Evolutionary conservation across 106 monocot genomes (phyloP).

Genomic region (Acanthochlamys bracteata): DNA sequence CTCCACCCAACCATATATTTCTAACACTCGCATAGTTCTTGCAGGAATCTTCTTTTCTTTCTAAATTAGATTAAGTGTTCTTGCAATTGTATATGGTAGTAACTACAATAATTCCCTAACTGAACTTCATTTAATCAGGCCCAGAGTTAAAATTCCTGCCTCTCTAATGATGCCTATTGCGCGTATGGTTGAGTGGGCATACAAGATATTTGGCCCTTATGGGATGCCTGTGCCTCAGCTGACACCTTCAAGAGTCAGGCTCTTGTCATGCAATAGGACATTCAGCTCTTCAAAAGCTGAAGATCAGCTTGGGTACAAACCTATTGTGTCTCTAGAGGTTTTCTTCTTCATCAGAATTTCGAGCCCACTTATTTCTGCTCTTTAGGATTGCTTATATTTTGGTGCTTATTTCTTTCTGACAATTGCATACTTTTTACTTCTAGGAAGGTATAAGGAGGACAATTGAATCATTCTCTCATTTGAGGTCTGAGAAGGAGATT

Average conservation of each 20-base stretch:
- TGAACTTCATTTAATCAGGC: conserved; percentile 56
- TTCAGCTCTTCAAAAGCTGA: conserved; percentile 79
- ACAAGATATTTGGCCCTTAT: conserved; percentile 57
- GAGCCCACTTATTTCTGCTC: too few species aligned
- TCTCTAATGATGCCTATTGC: conserved; percentile 87
- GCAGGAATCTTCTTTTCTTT: too few species aligned
- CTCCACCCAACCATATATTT: too few species aligned
- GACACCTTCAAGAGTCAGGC: conserved; percentile 88
- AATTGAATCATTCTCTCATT: conserved; percentile 60
- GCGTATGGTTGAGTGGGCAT: conserved; percentile 62
- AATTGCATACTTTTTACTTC: too few species aligned
- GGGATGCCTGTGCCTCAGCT: conserved; percentile 95
- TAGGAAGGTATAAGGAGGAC: conserved; percentile 88
- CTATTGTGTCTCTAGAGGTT: conserved; percentile 87
- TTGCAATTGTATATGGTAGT: too few species aligned
- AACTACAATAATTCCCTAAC: too few species aligned
- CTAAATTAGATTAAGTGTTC: too few species aligned
- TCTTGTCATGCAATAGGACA: conserved; percentile 87
- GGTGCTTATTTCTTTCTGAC: too few species aligned
- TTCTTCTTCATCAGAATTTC: too few species aligned
- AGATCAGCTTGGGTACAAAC: conserved; percentile 72
- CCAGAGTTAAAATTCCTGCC: conserved; percentile 74
- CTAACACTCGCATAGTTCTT: too few species aligned
- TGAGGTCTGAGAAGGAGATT: conserved; percentile 31
- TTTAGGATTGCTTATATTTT: too few species aligned